Percentiles rank a stretch among this genome's conserved stretches.
These are phyloP conservation scores for Puccinia horiana DNA, from an alignment of 1,284 basidiomycete genomes.

Conservation along the genomic window DNA sequence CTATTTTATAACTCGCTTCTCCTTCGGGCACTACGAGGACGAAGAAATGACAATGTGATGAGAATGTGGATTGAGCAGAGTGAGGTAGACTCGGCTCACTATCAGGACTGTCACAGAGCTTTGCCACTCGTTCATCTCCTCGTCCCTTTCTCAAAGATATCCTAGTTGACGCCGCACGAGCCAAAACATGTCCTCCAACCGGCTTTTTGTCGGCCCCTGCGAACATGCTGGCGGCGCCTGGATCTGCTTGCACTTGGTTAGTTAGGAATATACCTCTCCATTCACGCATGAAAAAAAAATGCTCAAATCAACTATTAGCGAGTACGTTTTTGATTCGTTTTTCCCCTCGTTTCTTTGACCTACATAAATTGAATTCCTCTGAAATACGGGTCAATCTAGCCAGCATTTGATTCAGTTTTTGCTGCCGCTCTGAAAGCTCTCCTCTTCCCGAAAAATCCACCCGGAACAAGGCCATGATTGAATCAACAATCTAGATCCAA, in stretches of 20 bases:
- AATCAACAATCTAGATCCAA: constrained; percentile 74
- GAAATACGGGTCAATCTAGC: constrained; percentile 85
- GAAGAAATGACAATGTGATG: background rate
- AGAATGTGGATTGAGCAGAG: background rate
- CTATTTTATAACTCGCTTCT: constrained; percentile 52
- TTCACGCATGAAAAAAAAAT: background rate
- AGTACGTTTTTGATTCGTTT: no score
- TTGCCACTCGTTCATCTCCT: constrained; percentile 91
- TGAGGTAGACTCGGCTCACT: constrained; percentile 63
- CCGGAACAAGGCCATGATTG: constrained; percentile 87
- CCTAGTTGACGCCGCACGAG: constrained; percentile 79
- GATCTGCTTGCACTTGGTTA: constrained; percentile 81
- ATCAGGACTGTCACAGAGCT: constrained; percentile 88
- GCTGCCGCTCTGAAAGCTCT: constrained; percentile 86
- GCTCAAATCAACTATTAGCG: no score
- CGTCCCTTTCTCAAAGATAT: constrained; percentile 86
- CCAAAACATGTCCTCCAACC: constrained; percentile 73
- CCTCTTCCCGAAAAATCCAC: constrained; percentile 89
- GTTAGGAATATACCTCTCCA: constrained; percentile 75
- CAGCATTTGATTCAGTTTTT: constrained; percentile 72
- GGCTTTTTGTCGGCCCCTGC: constrained; percentile 68
- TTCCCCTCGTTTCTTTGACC: constrained; percentile 10
- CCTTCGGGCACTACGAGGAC: constrained; percentile 47
- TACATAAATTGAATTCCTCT: constrained; percentile 76
- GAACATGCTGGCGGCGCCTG: constrained; percentile 90